These are phyloP conservation scores for Phanerodontia chrysosporium DNA, from an alignment of 768 basidiomycete species.

Conservation along the genomic window DNA sequence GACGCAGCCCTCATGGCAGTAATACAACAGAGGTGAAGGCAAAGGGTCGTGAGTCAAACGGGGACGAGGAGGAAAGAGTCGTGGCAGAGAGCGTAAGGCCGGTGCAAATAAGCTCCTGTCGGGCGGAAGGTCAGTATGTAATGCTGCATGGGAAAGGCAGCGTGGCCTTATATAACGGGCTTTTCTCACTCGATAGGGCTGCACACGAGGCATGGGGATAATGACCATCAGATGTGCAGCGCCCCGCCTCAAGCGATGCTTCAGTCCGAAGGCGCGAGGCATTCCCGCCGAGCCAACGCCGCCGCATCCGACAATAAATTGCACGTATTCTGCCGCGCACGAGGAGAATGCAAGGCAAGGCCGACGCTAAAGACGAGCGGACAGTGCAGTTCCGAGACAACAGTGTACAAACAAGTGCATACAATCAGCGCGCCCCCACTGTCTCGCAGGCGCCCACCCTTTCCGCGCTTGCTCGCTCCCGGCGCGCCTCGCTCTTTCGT, in stretches of 20 bases:
- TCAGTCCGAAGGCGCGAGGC: slow-evolving; percentile 12
- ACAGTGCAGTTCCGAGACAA: not conserved
- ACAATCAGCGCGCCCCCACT: not conserved
- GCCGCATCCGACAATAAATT: not conserved
- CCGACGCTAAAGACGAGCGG: not conserved
- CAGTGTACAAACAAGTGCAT: slow-evolving; percentile 1
- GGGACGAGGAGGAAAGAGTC: not conserved
- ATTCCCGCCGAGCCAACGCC: not conserved
- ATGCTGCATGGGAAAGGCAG: not conserved
- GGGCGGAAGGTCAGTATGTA: not conserved
- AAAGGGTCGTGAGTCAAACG: not conserved
- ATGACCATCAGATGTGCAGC: slow-evolving; percentile 7
- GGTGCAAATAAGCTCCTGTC: slow-evolving; percentile 1
- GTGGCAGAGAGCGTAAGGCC: not conserved
- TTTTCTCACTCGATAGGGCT: not conserved
- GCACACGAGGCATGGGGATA: slow-evolving; percentile 13
- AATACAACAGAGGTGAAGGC: slow-evolving; percentile 5
- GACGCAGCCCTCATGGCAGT: not conserved
- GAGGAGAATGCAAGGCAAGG: not conserved
- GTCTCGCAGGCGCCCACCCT: not conserved
- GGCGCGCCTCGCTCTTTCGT: not conserved
- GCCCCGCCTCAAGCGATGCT: slow-evolving; percentile 2
- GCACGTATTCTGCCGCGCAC: not conserved
- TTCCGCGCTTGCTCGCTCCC: not conserved
- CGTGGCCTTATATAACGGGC: not conserved